Evolutionary conservation across 495 filamentous ascomycete genomes (phyloP).

Genomic region (Penicillium tannophilum): DNA sequence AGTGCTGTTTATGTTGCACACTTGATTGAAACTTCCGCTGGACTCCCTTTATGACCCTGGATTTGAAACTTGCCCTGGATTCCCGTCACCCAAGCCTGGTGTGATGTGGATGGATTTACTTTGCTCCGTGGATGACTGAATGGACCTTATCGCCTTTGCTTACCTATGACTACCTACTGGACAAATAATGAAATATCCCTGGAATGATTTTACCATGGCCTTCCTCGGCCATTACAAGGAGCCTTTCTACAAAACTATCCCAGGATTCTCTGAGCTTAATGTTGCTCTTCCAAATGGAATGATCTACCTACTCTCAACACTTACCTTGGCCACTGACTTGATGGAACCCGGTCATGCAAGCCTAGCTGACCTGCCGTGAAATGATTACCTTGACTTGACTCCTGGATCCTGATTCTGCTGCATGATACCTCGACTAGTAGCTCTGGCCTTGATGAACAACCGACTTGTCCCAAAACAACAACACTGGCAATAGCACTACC

Average conservation of each 20-base stretch:
- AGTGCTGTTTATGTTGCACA: constrained; percentile 52
- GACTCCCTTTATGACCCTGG: constrained; percentile 22
- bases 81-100: constrained; percentile 34
- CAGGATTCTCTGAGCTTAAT: constrained; percentile 25
- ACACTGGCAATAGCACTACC: constrained; percentile 14
- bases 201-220: constrained; percentile 20
- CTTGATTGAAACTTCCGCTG: constrained; percentile 29
- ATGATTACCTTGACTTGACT: not conserved
- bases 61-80: constrained; percentile 24
- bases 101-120: constrained; percentile 31
- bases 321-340: constrained; percentile 20
- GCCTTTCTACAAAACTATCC: constrained; percentile 1
- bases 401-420: not conserved
- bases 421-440: constrained; percentile 20
- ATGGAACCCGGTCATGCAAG: constrained; percentile 17
- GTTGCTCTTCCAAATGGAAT: constrained; percentile 22
- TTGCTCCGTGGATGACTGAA: constrained; percentile 17
- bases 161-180: constrained; percentile 3
- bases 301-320: constrained; percentile 19
- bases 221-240: not conserved
- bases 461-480: constrained; percentile 5
- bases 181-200: constrained; percentile 21
- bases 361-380: constrained; percentile 12
- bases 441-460: constrained; percentile 7
- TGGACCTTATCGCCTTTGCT: constrained; percentile 2